These are phyloP conservation scores for Enteropsectra breve DNA, from an alignment of 371 early-diverging fungal species.

Conservation along the genomic window DNA sequence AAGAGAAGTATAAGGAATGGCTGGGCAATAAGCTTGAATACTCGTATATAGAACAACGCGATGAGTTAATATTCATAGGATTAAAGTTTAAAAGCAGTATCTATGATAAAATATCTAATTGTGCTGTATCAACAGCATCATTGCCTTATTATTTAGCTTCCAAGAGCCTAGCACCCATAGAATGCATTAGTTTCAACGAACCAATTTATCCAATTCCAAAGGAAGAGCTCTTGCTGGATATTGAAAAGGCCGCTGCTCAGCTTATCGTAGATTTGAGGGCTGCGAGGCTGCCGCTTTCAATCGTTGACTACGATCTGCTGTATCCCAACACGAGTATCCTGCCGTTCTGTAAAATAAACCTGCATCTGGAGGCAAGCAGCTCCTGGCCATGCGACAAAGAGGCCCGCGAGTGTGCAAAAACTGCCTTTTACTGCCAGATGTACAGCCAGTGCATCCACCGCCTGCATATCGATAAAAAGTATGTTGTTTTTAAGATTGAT, in stretches of 20 bases:
- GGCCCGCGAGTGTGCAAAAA: constrained; percentile 37
- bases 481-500: constrained; percentile 33
- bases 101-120: neutral
- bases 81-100: constrained; percentile 8
- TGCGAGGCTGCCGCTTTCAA: constrained; percentile 30
- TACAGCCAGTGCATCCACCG: constrained; percentile 24
- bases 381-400: constrained; percentile 39
- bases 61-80: constrained; percentile 26
- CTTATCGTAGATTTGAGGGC: constrained; percentile 26
- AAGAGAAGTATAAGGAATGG: neutral
- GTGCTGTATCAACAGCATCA: neutral
- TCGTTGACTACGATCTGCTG: constrained; percentile 19
- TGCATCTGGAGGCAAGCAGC: constrained; percentile 14
- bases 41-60: constrained; percentile 4
- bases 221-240: constrained; percentile 5
- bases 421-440: constrained; percentile 42
- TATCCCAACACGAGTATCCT: neutral
- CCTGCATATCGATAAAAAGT: constrained; percentile 12
- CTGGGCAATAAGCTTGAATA: constrained; percentile 20
- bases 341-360: constrained; percentile 7
- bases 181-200: constrained; percentile 10
- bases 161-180: no score
- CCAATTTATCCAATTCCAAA: neutral
- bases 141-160: constrained; percentile 22
- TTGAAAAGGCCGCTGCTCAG: constrained; percentile 16